phyloP scores from a whole-genome alignment of 371 early-diverging fungal species.

The Rhizopus stolonifer region DNA sequence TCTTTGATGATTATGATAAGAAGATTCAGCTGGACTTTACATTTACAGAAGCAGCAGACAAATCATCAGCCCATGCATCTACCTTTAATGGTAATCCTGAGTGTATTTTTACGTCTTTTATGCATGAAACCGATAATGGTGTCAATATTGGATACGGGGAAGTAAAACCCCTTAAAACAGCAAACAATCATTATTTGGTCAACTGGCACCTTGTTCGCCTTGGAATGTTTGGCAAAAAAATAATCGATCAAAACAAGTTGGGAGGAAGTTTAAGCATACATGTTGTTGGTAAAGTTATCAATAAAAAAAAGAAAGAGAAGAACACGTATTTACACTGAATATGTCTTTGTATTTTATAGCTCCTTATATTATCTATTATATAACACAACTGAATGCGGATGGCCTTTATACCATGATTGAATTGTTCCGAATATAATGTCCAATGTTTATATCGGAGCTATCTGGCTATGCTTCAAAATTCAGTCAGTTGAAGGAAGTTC shows the following conservation, averaged over 20 bases:
- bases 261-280: slow-evolving; percentile 9
- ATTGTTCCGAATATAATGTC: slow-evolving; percentile 7
- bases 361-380: slow-evolving; percentile 22
- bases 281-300: slow-evolving; percentile 13
- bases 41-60: slow-evolving; percentile 11
- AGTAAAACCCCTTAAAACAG: slow-evolving; percentile 8
- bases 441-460: slow-evolving; percentile 15
- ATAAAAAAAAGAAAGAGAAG: slow-evolving; percentile 5
- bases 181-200: slow-evolving; percentile 15
- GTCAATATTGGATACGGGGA: slow-evolving; percentile 17
- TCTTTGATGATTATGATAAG: slow-evolving; percentile 12
- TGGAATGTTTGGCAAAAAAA: slow-evolving; percentile 18
- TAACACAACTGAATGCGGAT: slow-evolving; percentile 21
- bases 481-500: slow-evolving; percentile 7
- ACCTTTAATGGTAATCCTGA: slow-evolving; percentile 9
- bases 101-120: slow-evolving; percentile 11
- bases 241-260: slow-evolving; percentile 9
- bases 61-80: neutral
- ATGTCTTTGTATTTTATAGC: slow-evolving; percentile 12
- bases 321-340: slow-evolving; percentile 8
- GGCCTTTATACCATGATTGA: slow-evolving; percentile 20
- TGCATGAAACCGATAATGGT: slow-evolving; percentile 15
- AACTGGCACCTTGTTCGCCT: slow-evolving; percentile 22
- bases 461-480: slow-evolving; percentile 16
- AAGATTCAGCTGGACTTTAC: slow-evolving; percentile 10